A percentile compares a stretch with the other conserved stretches of the same genome.
phyloP scores from a whole-genome alignment of 257 asterid species.

The Solanum commersonii region DNA sequence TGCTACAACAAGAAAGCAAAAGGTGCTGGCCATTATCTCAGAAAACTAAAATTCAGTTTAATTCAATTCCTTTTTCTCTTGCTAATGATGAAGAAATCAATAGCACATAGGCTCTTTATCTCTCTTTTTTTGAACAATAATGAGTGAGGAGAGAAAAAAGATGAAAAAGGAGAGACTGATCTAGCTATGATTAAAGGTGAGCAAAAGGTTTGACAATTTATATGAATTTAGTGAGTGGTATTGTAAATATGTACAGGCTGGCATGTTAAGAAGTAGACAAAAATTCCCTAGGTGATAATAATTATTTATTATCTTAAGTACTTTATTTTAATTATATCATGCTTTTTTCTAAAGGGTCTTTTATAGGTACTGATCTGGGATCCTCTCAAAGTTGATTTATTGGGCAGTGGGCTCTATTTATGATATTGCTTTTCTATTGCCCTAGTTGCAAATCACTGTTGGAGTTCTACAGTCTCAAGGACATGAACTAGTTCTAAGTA shows the following conservation, averaged over 20 bases:
- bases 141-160: background rate
- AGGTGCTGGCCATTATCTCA: background rate
- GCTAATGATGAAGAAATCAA: slow-evolving; percentile 6
- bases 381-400: slow-evolving; percentile 1
- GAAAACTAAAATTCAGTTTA: background rate
- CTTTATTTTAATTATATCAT: background rate
- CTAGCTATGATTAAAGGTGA: background rate
- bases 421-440: background rate
- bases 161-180: background rate
- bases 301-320: background rate
- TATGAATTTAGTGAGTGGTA: background rate
- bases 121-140: background rate
- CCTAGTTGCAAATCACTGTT: background rate
- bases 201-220: background rate
- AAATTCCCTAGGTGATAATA: background rate
- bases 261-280: background rate
- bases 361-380: background rate
- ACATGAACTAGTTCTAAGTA: background rate
- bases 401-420: background rate
- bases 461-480: background rate
- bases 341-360: background rate
- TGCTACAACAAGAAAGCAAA: background rate
- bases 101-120: background rate
- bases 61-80: background rate
- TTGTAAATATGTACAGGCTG: background rate